Evolutionary conservation across 169 alveolate species (phyloP).

Genomic region (Plasmodium adleri): DNA sequence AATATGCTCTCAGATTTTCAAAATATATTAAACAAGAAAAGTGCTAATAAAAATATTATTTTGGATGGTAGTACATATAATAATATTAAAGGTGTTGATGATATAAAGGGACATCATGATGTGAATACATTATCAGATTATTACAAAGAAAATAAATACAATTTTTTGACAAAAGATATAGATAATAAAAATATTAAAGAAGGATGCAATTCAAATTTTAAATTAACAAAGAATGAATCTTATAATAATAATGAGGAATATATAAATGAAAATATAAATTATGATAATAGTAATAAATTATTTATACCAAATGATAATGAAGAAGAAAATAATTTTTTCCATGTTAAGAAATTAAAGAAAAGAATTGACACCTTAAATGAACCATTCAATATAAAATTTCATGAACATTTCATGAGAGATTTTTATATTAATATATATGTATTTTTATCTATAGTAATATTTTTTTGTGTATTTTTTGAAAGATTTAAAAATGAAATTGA

Average conservation of each 20-base stretch:
- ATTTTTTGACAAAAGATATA: neutral
- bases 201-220: neutral
- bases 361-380: constrained; percentile 33
- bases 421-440: constrained; percentile 69
- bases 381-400: constrained; percentile 53
- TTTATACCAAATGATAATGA: neutral
- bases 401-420: constrained; percentile 62
- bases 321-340: neutral
- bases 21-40: constrained; percentile 6
- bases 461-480: constrained; percentile 75
- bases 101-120: neutral
- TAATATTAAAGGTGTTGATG: neutral
- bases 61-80: neutral
- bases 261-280: neutral
- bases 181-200: neutral
- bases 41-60: neutral
- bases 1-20: constrained; percentile 56
- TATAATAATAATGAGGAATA: neutral
- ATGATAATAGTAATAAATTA: neutral
- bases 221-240: neutral
- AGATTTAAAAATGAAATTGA: constrained; percentile 51
- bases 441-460: constrained; percentile 63
- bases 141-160: neutral
- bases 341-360: neutral
- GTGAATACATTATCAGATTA: neutral